phyloP scores from a whole-genome alignment of 805 yeast species.

The Myxozyma neglecta region DNA sequence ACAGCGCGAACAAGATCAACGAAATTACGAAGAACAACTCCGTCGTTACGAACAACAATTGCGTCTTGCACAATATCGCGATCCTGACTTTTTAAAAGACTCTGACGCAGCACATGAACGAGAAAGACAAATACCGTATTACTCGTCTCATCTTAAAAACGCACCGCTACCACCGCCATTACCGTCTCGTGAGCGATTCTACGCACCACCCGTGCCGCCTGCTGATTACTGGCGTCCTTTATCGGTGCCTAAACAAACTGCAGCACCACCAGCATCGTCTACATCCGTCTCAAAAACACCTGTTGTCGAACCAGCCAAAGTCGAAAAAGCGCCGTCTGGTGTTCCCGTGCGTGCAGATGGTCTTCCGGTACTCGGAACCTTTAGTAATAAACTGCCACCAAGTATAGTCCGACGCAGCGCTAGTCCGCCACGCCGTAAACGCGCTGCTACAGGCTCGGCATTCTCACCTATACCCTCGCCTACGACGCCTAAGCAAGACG shows the following conservation, averaged over 20 bases:
- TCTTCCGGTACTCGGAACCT: constrained; percentile 29
- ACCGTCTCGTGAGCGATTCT: constrained; percentile 5
- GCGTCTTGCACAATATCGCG: constrained; percentile 4
- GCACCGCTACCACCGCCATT: constrained; percentile 3
- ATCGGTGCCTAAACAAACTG: background rate
- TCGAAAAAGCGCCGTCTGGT: constrained; percentile 4
- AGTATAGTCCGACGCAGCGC: background rate
- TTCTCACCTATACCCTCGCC: background rate
- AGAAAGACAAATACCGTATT: constrained; percentile 4
- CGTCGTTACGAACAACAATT: background rate
- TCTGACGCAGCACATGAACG: constrained; percentile 6
- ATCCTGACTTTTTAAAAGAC: constrained; percentile 3
- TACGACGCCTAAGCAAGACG: background rate
- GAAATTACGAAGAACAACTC: constrained; percentile 1
- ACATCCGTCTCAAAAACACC: background rate
- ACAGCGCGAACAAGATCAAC: background rate
- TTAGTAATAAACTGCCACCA: constrained; percentile 13
- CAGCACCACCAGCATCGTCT: background rate
- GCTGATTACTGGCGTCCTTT: background rate
- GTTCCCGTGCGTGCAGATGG: constrained; percentile 21
- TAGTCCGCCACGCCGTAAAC: background rate
- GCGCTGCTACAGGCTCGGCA: background rate
- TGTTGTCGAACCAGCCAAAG: background rate
- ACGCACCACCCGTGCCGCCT: constrained; percentile 1
- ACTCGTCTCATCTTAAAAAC: constrained; percentile 9